Conservation (phyloP, 2,329 filamentous ascomycete genomes). For the Rutstroemia sp. region DNA sequence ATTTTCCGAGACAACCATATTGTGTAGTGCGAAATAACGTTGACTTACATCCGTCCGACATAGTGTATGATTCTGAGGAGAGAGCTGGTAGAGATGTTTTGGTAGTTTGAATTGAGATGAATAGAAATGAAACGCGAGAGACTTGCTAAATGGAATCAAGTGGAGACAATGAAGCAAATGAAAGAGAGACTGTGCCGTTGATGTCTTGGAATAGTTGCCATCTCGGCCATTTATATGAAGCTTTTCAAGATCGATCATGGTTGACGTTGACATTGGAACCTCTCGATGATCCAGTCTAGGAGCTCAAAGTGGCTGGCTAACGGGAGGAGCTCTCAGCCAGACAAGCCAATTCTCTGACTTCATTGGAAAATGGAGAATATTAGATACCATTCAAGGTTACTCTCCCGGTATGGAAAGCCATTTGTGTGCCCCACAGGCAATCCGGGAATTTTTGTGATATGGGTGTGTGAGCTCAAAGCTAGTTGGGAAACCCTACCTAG, state of each 20-base stretch:
- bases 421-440: conserved; percentile 15
- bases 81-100: too few species aligned
- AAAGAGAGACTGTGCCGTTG: conserved; percentile 8
- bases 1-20: background rate
- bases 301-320: conserved; percentile 23
- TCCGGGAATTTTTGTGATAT: conserved; percentile 17
- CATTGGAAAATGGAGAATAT: conserved; percentile 5
- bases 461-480: conserved; percentile 23
- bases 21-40: conserved; percentile 8
- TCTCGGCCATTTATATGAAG: conserved; percentile 24
- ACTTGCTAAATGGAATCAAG: background rate
- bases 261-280: conserved; percentile 2
- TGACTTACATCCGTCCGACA: conserved; percentile 30
- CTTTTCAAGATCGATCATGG: conserved; percentile 12
- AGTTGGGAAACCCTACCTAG: conserved; percentile 24
- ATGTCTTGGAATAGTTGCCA: conserved; percentile 15
- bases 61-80: conserved; percentile 15
- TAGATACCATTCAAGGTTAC: conserved; percentile 3
- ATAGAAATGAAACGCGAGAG: background rate
- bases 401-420: conserved; percentile 11
- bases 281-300: conserved; percentile 7
- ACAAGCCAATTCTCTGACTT: conserved; percentile 5
- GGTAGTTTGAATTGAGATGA: background rate
- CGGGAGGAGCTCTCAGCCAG: conserved; percentile 19
- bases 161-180: conserved; percentile 2